phyloP scores from a whole-genome alignment of 208 protist genomes.

The Vickermania spadyakhi region DNA sequence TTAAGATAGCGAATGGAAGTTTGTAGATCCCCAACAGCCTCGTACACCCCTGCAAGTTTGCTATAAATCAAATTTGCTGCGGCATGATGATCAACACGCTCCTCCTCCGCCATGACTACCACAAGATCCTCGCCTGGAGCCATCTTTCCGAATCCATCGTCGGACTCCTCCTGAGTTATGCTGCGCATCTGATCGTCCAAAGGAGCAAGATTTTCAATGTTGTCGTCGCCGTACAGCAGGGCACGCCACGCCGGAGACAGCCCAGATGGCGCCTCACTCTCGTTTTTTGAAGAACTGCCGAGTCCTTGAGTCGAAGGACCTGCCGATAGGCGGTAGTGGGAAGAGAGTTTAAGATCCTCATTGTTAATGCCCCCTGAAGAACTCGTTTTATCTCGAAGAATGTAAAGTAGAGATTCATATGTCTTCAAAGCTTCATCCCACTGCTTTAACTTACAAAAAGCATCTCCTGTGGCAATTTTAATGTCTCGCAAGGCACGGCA shows the following conservation, averaged over 20 bases:
- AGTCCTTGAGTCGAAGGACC: background rate
- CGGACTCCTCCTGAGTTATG: constrained; percentile 5
- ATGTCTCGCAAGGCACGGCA: constrained; percentile 42
- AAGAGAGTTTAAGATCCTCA: background rate
- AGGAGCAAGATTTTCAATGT: background rate
- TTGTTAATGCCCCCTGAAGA: constrained; percentile 9
- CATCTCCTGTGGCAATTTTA: constrained; percentile 60
- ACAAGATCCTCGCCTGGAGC: constrained; percentile 21
- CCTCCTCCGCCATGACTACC: constrained; percentile 35
- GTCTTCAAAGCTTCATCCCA: constrained; percentile 74
- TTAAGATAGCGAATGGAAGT: constrained; percentile 73
- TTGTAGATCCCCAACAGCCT: constrained; percentile 46
- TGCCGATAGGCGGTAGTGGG: constrained; percentile 2
- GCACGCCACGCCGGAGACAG: background rate
- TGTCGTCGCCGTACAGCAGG: background rate
- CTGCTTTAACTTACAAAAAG: constrained; percentile 34
- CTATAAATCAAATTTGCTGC: constrained; percentile 59
- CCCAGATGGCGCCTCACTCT: background rate
- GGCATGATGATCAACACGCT: constrained; percentile 36
- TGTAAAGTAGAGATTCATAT: constrained; percentile 65
- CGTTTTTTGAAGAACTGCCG: background rate
- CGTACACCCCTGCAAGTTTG: constrained; percentile 71
- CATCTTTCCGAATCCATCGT: constrained; percentile 10
- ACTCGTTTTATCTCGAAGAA: constrained; percentile 34
- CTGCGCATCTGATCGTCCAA: background rate